Evolutionary conservation across 1,284 basidiomycete species (phyloP).

Genomic region (Cystobasidium slooffiae): DNA sequence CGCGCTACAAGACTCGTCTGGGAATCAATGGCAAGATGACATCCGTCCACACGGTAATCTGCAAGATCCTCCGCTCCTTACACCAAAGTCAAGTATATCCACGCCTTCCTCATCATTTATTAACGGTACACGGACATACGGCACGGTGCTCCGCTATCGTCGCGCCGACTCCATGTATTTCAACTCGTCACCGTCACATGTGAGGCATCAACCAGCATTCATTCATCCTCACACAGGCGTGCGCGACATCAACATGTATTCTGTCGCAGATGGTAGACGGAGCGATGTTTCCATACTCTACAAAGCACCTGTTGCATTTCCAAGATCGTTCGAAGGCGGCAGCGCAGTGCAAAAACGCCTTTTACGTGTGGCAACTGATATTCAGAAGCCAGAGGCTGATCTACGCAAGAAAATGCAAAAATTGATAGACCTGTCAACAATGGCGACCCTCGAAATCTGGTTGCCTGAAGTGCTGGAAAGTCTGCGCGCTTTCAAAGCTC

Average conservation of each 20-base stretch:
- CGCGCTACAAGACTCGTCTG: not conserved
- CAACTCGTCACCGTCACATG: slow-evolving; percentile 43
- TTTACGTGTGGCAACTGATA: not conserved
- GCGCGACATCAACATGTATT: slow-evolving; percentile 53
- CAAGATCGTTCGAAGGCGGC: slow-evolving; percentile 31
- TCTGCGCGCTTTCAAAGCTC: slow-evolving; percentile 45
- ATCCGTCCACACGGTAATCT: slow-evolving; percentile 48
- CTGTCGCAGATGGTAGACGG: slow-evolving; percentile 50
- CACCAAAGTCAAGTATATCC: not conserved
- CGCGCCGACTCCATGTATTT: slow-evolving; percentile 52
- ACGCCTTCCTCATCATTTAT: not conserved
- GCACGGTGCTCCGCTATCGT: slow-evolving; percentile 53
- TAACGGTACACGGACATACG: slow-evolving; percentile 20
- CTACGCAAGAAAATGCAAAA: slow-evolving; percentile 30
- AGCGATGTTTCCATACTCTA: slow-evolving; percentile 53
- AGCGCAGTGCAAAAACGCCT: slow-evolving; percentile 4
- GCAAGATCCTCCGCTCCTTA: slow-evolving; percentile 45
- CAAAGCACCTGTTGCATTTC: slow-evolving; percentile 52
- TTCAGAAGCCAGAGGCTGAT: not conserved
- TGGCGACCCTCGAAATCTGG: slow-evolving; percentile 50
- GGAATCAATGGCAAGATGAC: slow-evolving; percentile 47
- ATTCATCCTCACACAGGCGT: slow-evolving; percentile 49
- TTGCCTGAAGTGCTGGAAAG: slow-evolving; percentile 53
- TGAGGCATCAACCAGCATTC: slow-evolving; percentile 40
- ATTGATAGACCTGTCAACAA: slow-evolving; percentile 42